phyloP scores from a whole-genome alignment of 202 grass and related monocot species.

The Digitaria exilis region DNA sequence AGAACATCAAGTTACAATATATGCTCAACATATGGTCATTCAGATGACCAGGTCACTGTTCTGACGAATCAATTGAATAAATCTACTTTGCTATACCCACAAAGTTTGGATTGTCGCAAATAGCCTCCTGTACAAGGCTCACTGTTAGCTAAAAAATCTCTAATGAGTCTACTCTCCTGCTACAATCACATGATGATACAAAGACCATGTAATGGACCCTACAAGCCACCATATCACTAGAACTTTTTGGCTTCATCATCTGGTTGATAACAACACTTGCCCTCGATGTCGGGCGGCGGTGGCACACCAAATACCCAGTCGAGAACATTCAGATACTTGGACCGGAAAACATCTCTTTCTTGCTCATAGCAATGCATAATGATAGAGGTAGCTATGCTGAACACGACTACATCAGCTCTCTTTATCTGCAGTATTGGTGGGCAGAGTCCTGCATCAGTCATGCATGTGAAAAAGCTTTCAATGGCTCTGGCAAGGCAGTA shows the following conservation, averaged over 20 bases:
- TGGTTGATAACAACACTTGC: not conserved
- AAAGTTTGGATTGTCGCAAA: not conserved
- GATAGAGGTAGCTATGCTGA: slow-evolving; percentile 84
- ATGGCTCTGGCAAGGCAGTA: slow-evolving; percentile 57
- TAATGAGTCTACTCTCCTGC: slow-evolving; percentile 9
- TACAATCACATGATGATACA: slow-evolving; percentile 24
- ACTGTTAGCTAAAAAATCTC: slow-evolving; percentile 14
- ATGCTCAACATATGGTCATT: slow-evolving; percentile 9
- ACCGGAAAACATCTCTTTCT: slow-evolving; percentile 91
- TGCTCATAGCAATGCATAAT: slow-evolving; percentile 97
- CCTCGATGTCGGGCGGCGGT: slow-evolving; percentile 31
- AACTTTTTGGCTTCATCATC: slow-evolving; percentile 45
- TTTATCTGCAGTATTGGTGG: slow-evolving; percentile 60
- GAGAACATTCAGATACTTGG: slow-evolving; percentile 95
- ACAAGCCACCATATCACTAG: slow-evolving; percentile 8
- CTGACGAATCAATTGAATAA: slow-evolving; percentile 45
- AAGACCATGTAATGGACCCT: slow-evolving; percentile 10
- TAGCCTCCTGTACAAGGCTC: slow-evolving; percentile 38
- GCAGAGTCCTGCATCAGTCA: too few species aligned
- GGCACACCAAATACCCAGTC: slow-evolving; percentile 98
- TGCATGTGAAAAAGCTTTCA: not conserved
- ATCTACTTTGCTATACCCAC: slow-evolving; percentile 39
- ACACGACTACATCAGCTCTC: slow-evolving; percentile 73
- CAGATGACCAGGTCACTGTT: not conserved
- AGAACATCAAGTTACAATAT: slow-evolving; percentile 18